These are phyloP conservation scores for Penicillium verrucosum DNA, from an alignment of 2,329 filamentous ascomycete species.

Conservation along the genomic window DNA sequence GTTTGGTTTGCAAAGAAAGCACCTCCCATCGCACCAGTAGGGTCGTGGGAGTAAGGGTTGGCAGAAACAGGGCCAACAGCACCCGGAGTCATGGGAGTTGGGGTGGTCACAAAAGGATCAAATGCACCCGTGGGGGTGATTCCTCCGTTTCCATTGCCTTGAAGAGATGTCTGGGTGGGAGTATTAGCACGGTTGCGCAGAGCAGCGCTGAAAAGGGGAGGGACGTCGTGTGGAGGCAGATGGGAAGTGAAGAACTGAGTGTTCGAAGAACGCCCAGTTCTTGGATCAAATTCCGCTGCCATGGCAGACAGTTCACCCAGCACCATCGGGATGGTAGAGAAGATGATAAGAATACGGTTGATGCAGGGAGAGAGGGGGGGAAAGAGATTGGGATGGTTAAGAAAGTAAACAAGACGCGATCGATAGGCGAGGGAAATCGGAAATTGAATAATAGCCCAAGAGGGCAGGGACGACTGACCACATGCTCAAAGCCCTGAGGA, in stretches of 20 bases:
- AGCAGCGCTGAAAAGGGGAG: not conserved
- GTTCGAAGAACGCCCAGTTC: not conserved
- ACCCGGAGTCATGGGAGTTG: slow-evolving; percentile 52
- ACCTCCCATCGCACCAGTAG: slow-evolving; percentile 53
- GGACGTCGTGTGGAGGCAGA: not conserved
- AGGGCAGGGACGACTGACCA: slow-evolving; percentile 38
- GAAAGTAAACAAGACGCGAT: not conserved
- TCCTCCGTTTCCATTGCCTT: slow-evolving; percentile 49
- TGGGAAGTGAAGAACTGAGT: not conserved
- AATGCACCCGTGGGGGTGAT: slow-evolving; percentile 53
- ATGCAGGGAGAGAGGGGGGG: not conserved
- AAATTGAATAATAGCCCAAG: not conserved
- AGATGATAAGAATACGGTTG: not conserved
- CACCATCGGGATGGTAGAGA: not conserved
- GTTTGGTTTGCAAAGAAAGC: slow-evolving; percentile 63
- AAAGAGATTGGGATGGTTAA: not conserved
- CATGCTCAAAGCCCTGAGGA: slow-evolving; percentile 54
- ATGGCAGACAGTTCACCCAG: not conserved
- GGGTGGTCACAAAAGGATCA: slow-evolving; percentile 63
- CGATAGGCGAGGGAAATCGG: not conserved
- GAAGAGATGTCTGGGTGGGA: slow-evolving; percentile 31
- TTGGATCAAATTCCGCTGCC: not conserved
- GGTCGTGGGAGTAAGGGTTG: slow-evolving; percentile 78
- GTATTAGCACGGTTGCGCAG: slow-evolving; percentile 15
- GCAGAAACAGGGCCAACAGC: slow-evolving; percentile 49